Percentiles rank a stretch among this genome's conserved stretches.
Conservation (phyloP, 441 rosid species). For the Euphorbia celastroides region DNA sequence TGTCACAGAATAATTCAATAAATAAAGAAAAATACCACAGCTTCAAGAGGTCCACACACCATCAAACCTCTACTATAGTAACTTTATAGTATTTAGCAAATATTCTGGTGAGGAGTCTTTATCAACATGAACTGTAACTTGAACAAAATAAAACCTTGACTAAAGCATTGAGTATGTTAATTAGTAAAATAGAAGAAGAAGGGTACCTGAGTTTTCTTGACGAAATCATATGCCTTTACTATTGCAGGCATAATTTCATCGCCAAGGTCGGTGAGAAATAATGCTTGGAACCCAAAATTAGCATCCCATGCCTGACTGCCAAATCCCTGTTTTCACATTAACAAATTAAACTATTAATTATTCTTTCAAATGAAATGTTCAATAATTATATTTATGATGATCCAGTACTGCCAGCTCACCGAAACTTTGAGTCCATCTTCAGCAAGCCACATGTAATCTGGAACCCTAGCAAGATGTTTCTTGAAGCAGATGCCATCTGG, state of each 20-base stretch:
- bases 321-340: slow-evolving; percentile 24
- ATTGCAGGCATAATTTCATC: slow-evolving; percentile 34
- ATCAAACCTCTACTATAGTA: no score
- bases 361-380: background rate
- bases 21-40: no score
- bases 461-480: slow-evolving; percentile 46
- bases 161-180: no score
- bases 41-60: background rate
- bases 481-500: slow-evolving; percentile 43
- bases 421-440: slow-evolving; percentile 62
- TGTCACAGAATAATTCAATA: no score
- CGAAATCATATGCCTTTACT: slow-evolving; percentile 39
- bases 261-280: slow-evolving; percentile 27
- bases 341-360: background rate
- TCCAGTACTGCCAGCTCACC: slow-evolving; percentile 13
- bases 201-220: slow-evolving; percentile 41
- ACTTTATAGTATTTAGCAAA: no score
- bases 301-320: slow-evolving; percentile 62
- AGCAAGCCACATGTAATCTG: slow-evolving; percentile 56
- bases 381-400: no score
- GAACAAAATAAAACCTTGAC: no score
- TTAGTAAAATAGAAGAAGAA: background rate
- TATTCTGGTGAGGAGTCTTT: background rate
- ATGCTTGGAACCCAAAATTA: slow-evolving; percentile 37
- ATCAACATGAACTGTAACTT: no score